Base-by-base conservation (phyloP, 768 basidiomycete species). In the Termitomyces sp. region DNA sequence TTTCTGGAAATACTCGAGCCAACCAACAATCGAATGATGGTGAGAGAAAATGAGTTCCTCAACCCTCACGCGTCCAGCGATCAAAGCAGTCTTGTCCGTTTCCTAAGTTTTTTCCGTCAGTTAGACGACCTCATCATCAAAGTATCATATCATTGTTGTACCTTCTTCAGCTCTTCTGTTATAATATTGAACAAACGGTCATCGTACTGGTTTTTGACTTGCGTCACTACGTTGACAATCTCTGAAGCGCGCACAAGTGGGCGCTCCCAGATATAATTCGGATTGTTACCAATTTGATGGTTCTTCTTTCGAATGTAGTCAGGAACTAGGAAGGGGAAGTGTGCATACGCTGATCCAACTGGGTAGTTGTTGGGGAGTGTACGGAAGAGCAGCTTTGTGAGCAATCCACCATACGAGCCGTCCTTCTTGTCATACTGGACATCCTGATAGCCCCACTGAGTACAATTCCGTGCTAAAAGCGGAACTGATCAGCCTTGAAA, bases 291-390 rank as follows among this genome's bases (percentile, higher is more conserved):
- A 8, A 73, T 54, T 10, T 63, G 53, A 57, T 68, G 50, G 14
- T 68, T 62, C 48, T 74, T 65, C 2, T 69, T 60, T 60, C 78
- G 67, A 76, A 85, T 79, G 56, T 61, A 70, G 18, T 66, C 65
- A 32, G 91, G 90, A 4, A 80, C 81, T 64, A 88, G 65, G 79
- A 94, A 88, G 10, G 92, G 91, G 79, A 94, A 94, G 65, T 88
- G 85, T 1, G 83, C 89, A 64, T 90, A 90, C 3, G 78, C 77
- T 12, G 85, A 87, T 16, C 80, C 77, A 24, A 76, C 71, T 12
- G 83, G 81, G 69, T 88, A 94, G 60, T 87, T 76, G 22, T 84
- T 72, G 0, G 90, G 90, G 31, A 94, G 74, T 20, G 82, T 83
- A 48, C 81, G 78, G 77, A 88, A 87, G 53, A 94, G 78, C 27